Conservation (phyloP, 129 eudicot genomes). For the Escallonia rubra region DNA sequence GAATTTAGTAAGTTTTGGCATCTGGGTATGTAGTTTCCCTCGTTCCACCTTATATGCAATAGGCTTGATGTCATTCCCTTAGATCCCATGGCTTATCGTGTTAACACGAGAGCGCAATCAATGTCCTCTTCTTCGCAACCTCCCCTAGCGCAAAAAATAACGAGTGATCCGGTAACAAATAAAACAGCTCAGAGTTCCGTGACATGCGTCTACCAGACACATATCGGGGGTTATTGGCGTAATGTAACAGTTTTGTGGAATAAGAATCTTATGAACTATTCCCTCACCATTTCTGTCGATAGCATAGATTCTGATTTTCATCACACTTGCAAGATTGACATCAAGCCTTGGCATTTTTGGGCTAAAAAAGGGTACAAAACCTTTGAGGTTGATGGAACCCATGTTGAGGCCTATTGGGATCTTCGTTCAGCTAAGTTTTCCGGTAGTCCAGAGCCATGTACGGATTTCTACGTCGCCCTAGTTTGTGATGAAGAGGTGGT, state of each 20-base stretch:
- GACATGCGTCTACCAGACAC: conserved; percentile 56
- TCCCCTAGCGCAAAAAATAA: conserved; percentile 19
- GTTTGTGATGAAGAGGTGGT: conserved; percentile 79
- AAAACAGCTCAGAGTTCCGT: conserved; percentile 60
- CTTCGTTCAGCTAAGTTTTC: conserved; percentile 70
- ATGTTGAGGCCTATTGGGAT: conserved; percentile 80
- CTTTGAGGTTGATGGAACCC: conserved; percentile 60
- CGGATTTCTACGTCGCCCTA: conserved; percentile 72
- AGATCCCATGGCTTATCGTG: conserved; percentile 31
- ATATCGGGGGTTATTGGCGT: conserved; percentile 77
- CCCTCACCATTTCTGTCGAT: conserved; percentile 53
- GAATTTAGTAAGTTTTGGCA: neutral
- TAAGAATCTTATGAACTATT: conserved; percentile 65
- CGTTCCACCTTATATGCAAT: neutral
- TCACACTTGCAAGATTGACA: conserved; percentile 68
- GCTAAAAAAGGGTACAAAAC: conserved; percentile 74
- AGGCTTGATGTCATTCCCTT: neutral
- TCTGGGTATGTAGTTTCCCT: neutral
- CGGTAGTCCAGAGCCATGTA: conserved; percentile 73
- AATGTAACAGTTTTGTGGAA: conserved; percentile 69
- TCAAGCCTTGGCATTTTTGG: conserved; percentile 98
- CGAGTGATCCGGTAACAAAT: conserved; percentile 43
- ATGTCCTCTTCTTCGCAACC: conserved; percentile 16
- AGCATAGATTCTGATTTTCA: conserved; percentile 39
- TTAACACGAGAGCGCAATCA: conserved; percentile 27